Percentiles rank a stretch among this genome's conserved stretches.
Evolutionary conservation across 768 basidiomycete genomes (phyloP).

Genomic region (Leccinum rimulosum): DNA sequence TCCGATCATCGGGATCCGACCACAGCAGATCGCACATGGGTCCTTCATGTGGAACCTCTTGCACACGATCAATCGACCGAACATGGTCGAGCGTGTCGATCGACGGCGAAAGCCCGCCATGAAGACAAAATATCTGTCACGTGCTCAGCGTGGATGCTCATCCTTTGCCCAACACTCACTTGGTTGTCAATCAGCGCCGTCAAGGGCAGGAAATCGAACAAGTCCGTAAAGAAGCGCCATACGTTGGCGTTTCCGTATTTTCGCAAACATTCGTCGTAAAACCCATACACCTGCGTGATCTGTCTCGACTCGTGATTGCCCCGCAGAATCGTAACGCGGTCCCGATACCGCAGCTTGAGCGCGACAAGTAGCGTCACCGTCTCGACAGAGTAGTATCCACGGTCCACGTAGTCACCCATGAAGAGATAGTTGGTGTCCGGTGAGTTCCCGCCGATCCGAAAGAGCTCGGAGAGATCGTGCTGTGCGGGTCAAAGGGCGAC

Average conservation of each 20-base stretch:
- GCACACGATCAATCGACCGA: conserved; percentile 96
- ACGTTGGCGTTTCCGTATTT: conserved; percentile 99
- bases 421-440: conserved; percentile 99
- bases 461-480: conserved; percentile 99
- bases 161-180: conserved; percentile 54
- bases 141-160: conserved; percentile 8
- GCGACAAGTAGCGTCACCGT: conserved; percentile 97
- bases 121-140: conserved; percentile 93
- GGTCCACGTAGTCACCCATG: conserved; percentile 99
- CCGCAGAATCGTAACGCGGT: conserved; percentile 95
- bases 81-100: conserved; percentile 99
- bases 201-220: conserved; percentile 96
- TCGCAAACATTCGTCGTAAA: conserved; percentile 98
- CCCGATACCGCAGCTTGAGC: conserved; percentile 95
- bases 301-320: conserved; percentile 99
- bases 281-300: conserved; percentile 99
- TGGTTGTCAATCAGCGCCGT: conserved; percentile 99
- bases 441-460: conserved; percentile 97
- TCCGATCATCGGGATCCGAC: conserved; percentile 99
- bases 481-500: conserved; percentile 36
- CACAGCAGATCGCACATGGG: conserved; percentile 99
- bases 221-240: conserved; percentile 98
- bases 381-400: conserved; percentile 99
- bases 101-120: conserved; percentile 96
- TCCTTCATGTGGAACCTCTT: conserved; percentile 99